Evolutionary conservation across 441 rosid species (phyloP).

Genomic region (Capsella rubella): DNA sequence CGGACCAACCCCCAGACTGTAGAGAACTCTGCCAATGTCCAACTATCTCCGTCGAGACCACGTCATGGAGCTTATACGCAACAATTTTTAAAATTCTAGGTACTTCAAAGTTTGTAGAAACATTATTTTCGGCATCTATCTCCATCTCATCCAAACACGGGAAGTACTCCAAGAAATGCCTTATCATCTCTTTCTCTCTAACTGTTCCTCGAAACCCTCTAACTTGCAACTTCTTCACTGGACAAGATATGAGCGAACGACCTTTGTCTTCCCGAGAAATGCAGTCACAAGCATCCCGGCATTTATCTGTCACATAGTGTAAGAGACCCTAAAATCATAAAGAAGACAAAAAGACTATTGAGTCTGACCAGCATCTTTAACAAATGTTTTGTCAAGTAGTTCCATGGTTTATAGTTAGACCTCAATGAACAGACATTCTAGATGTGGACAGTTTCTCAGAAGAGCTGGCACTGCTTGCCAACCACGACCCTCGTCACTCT

Average conservation of each 20-base stretch:
- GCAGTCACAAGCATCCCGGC: neutral
- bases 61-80: neutral
- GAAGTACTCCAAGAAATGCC: neutral
- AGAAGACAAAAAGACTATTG: neutral
- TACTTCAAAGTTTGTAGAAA: neutral
- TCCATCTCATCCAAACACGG: neutral
- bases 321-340: neutral
- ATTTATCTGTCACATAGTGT: neutral
- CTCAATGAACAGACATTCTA: neutral
- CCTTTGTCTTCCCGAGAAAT: neutral
- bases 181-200: neutral
- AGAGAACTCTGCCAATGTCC: neutral
- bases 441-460: constrained; percentile 1
- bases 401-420: neutral
- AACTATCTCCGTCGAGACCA: neutral
- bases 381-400: neutral
- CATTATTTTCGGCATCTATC: neutral
- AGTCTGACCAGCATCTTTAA: neutral
- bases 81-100: neutral
- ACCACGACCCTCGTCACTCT: neutral
- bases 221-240: neutral
- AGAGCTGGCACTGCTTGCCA: constrained; percentile 5
- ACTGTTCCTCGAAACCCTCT: neutral
- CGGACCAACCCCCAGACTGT: constrained; percentile 1
- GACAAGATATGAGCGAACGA: neutral